Conservation (phyloP, 1,139 yeast genomes). For the Debaryomyces sp. region DNA sequence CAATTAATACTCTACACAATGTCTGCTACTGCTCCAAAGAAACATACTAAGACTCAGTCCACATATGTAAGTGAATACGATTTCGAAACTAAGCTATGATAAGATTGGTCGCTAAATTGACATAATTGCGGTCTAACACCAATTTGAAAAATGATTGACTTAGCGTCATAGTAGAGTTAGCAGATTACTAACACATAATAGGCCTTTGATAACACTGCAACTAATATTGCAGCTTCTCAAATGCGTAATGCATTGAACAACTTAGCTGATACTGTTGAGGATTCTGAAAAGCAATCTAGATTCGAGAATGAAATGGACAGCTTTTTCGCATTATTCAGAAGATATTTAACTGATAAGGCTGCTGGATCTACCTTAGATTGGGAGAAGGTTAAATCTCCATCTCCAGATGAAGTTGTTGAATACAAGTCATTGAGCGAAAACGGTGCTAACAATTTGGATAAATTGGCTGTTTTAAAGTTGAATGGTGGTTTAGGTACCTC, state of each 20-base stretch:
- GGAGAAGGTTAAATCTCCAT: conserved; percentile 94
- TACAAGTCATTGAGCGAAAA: conserved; percentile 53
- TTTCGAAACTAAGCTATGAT: neutral
- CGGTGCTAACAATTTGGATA: conserved; percentile 60
- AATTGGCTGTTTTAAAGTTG: conserved; percentile 91
- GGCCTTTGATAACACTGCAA: conserved; percentile 95
- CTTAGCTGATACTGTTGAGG: conserved; percentile 77
- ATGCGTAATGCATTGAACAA: conserved; percentile 95
- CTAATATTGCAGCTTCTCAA: conserved; percentile 95
- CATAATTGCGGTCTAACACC: neutral
- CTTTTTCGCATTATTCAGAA: conserved; percentile 89
- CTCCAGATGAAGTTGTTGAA: conserved; percentile 83
- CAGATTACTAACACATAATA: conserved; percentile 32
- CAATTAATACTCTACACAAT: neutral
- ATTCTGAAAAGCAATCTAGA: conserved; percentile 55
- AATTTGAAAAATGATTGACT: neutral
- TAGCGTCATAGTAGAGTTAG: neutral
- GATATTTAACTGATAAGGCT: conserved; percentile 89
- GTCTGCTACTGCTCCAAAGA: conserved; percentile 37
- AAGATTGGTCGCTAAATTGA: neutral
- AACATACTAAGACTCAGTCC: conserved; percentile 75
- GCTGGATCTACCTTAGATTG: conserved; percentile 84
- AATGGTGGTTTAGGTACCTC: conserved; percentile 99
- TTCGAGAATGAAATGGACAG: conserved; percentile 95
- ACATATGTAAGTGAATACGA: conserved; percentile 50